Base-by-base conservation (phyloP, 805 yeast species). In the Yamadazyma sp. region DNA sequence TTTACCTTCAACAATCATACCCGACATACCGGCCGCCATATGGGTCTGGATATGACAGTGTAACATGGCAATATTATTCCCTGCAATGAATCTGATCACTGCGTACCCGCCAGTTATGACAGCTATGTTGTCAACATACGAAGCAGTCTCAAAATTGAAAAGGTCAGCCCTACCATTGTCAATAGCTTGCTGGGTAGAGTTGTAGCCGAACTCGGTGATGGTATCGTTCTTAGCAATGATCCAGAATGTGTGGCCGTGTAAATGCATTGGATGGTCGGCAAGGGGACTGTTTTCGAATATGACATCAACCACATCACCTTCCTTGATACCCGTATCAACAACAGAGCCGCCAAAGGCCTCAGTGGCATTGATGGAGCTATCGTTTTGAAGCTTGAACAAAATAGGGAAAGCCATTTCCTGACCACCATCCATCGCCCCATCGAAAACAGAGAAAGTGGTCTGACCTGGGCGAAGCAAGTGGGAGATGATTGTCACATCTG, bases 21-120 rank as follows among this genome's bases (percentile, higher is more conserved):
- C 52, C 1, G 41, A 45, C 56, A 55, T 61, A 10, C 66, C 68
- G 14, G 62, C 60, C 27, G 53, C 32, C 37, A 62, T 46, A 33
- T 63, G 68, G 6, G 62, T 57, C 15, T 57, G 47, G 38, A 59
- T 60, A 40, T 63, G 69, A 35, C 69, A 63, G 41, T 63, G 68
- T 54, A 43, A 59, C 67, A 62, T 8, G 50, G 41, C 3, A 62
- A 65, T 2, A 60, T 67, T 29, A 59, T 62, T 28, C 27, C 59
- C 50, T 1, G 64, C 67, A 21, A 46, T 47, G 30, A 63, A 49
- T 26, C 69, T 44, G 11, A 61, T 38, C 1, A 62, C 60, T 1
- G 55, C 54, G 38, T 59, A 65, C 1, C 68, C 68, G 1, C 59
- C 58, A 6, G 60, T 54, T 1, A 59, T 52, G 3, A 60, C 52